phyloP scores from a whole-genome alignment of 768 basidiomycete species.

The Xerocomellus dryophilus region DNA sequence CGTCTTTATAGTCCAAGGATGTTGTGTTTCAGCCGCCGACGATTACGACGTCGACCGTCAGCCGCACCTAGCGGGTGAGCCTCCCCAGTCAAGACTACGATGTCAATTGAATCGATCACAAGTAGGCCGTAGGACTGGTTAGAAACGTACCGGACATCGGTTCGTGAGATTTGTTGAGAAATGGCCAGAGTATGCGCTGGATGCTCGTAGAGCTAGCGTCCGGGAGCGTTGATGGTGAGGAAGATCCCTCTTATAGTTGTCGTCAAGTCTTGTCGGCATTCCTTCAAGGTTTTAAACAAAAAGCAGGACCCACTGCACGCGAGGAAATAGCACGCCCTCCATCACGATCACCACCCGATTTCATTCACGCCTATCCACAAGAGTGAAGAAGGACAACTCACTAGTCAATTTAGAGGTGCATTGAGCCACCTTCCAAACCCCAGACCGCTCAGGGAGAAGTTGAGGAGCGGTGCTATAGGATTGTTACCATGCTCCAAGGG shows the following conservation, averaged over 20 bases:
- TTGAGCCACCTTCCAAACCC: background rate
- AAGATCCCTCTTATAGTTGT: background rate
- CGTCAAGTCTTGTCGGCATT: background rate
- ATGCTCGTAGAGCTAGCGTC: background rate
- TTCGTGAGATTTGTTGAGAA: background rate
- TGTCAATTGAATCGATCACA: background rate
- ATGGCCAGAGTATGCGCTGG: background rate
- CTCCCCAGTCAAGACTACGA: constrained; percentile 1
- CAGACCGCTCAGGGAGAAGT: background rate
- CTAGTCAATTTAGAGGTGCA: background rate
- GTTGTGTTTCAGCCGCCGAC: constrained; percentile 5
- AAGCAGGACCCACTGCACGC: background rate
- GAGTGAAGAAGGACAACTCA: background rate
- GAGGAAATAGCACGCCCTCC: too few species aligned
- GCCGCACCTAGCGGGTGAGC: constrained; percentile 1
- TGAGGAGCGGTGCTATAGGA: background rate
- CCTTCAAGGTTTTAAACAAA: too few species aligned
- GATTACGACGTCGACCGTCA: constrained; percentile 12
- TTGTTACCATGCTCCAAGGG: too few species aligned
- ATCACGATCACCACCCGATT: background rate
- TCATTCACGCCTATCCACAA: background rate
- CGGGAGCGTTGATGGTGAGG: background rate
- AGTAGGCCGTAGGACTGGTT: background rate
- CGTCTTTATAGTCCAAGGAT: constrained; percentile 9
- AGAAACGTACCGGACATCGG: background rate